Evolutionary conservation across 441 rosid genomes (phyloP).

Genomic region (Francoa sonchifolia): DNA sequence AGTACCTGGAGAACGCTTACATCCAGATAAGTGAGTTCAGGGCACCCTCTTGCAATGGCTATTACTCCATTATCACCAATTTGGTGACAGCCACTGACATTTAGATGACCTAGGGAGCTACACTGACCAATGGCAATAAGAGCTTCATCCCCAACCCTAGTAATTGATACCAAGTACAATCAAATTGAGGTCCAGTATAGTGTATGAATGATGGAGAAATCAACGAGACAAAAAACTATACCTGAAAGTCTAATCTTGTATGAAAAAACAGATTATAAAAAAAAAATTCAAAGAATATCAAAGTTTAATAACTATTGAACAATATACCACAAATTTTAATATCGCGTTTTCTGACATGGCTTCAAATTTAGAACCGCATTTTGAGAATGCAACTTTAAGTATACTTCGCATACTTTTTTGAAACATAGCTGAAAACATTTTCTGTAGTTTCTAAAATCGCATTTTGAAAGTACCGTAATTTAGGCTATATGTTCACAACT

Average conservation of each 20-base stretch:
- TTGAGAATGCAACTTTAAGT: no score
- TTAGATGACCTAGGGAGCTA: conserved; percentile 59
- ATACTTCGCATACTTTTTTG: no score
- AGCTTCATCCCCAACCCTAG: conserved; percentile 74
- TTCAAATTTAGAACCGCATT: no score
- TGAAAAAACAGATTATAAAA: not conserved
- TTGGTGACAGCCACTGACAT: conserved; percentile 79
- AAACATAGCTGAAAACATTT: no score
- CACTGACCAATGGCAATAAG: conserved; percentile 65
- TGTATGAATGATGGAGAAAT: not conserved
- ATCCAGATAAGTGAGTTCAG: conserved; percentile 59
- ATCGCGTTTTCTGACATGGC: no score
- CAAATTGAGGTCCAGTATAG: not conserved
- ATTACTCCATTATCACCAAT: conserved; percentile 70
- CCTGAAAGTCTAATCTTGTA: no score
- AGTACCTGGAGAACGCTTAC: conserved; percentile 78
- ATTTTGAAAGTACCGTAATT: no score
- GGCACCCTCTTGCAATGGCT: conserved; percentile 83
- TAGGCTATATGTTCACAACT: no score
- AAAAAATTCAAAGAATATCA: not conserved
- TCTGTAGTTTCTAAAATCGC: no score
- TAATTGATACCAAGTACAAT: conserved; percentile 3
- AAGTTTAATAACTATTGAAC: no score
- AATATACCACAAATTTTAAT: no score
- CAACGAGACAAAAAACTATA: no score